Evolutionary conservation across 768 basidiomycete species (phyloP).

Genomic region (Cantharellus cinnabarinus): DNA sequence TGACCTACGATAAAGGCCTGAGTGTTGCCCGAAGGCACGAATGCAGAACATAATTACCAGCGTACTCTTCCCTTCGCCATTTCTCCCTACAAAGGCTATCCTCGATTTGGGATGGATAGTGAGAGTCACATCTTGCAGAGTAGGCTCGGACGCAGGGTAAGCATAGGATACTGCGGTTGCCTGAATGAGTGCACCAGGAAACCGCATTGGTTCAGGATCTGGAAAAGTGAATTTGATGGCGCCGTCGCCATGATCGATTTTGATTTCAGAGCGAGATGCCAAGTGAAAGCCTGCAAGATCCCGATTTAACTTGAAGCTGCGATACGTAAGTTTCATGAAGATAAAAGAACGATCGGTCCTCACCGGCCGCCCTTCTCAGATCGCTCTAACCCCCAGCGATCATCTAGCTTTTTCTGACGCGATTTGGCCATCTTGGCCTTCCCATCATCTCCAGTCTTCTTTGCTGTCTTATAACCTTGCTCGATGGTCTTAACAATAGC

Average conservation of each 20-base stretch:
- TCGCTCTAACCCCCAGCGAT: conserved; percentile 20
- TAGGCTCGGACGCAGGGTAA: conserved; percentile 12
- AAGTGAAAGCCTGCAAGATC: conserved; percentile 27
- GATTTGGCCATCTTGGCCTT: conserved; percentile 30
- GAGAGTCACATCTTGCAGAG: conserved; percentile 19
- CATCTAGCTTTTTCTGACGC: conserved; percentile 36
- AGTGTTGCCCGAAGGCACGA: neutral
- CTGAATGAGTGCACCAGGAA: conserved; percentile 18
- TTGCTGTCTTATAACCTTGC: conserved; percentile 29
- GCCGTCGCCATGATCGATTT: conserved; percentile 21
- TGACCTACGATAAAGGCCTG: neutral
- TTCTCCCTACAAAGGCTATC: conserved; percentile 26
- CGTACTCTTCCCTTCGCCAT: conserved; percentile 39
- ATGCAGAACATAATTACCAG: conserved; percentile 17
- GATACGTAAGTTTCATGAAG: neutral
- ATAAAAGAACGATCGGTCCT: conserved; percentile 8
- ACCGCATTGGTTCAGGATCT: conserved; percentile 16
- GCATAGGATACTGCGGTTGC: conserved; percentile 18
- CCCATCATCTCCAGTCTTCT: conserved; percentile 42
- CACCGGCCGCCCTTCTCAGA: conserved; percentile 22
- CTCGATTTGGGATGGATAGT: conserved; percentile 22
- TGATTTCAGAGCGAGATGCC: conserved; percentile 21
- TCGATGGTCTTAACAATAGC: conserved; percentile 37
- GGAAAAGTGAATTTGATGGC: conserved; percentile 19
- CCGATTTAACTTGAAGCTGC: conserved; percentile 35